Evolutionary conservation across 2,329 filamentous ascomycete genomes (phyloP), one percentile per base, ranked within the genome.

Genomic region (Colletotrichum sp.): DNA sequence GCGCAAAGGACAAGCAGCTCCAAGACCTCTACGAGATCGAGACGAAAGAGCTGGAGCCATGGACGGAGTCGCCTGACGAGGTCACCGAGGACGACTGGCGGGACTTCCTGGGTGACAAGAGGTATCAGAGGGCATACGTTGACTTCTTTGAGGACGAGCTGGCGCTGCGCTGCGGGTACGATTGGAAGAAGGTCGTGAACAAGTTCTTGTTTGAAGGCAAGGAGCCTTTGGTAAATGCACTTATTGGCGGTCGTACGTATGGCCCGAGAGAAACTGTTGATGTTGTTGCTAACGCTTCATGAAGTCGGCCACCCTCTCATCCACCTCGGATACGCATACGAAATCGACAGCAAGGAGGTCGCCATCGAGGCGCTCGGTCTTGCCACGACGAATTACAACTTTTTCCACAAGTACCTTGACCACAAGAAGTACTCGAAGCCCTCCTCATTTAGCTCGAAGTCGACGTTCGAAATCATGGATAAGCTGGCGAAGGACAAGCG

Each of bases 111-210:
- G 96, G 96, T 27, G 92, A 95, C 82, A 90, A 90, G 80, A 91
- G 88, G 77, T 98, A 98, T 82, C 95, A 99, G 84, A 91, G 96
- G 75, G 96, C 96, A 1, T 99, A 93, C 82, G 88, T 99, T 72
- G 96, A 99, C 83, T 98, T 97, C 83, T 98, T 98, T 82, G 97
- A 99, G 83, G 97, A 99, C 83, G 92, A 95, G 80, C 88, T 98
- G 34, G 96, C 95, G 5, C 86, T 91, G 83, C 86, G 87, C 32
- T 91, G 93, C 80, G 89, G 92, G 44, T 98, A 98, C 82, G 91
- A 98, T 82, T 98, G 97, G 95, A 94, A 94, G 81, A 88, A 89
- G 69, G 91, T 98, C 4, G 87, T 98, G 11, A 87, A 92, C 5
- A 91, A 96, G 77, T 98, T 94, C 82, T 85, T 99, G 61, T 94